A percentile compares a stretch with the other conserved stretches of the same genome.
Conservation (phyloP, 2,329 filamentous ascomycete species). For the Whalleya microplaca region DNA sequence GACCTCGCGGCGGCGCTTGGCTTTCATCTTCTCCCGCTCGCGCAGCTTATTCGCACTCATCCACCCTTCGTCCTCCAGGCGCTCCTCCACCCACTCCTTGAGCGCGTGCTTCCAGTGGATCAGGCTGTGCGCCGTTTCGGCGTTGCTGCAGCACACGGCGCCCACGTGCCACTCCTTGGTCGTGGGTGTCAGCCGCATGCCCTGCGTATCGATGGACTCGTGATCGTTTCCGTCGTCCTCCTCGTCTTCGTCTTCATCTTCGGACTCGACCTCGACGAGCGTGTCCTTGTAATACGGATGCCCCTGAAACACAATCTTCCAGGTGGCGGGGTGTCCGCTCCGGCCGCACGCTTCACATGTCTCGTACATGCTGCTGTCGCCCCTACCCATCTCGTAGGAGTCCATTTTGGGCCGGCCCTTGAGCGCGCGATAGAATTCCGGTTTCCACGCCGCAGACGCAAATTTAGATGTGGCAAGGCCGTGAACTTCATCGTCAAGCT, state of each 20-base stretch:
- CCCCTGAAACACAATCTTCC: conserved; percentile 64
- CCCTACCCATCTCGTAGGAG: conserved; percentile 46
- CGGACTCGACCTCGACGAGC: conserved; percentile 63
- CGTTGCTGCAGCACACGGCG: conserved; percentile 50
- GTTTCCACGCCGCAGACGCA: conserved; percentile 70
- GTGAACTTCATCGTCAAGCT: conserved; percentile 71
- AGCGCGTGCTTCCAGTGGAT: conserved; percentile 77
- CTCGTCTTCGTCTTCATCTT: conserved; percentile 38
- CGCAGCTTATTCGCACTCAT: conserved; percentile 61
- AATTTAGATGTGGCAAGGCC: conserved; percentile 73
- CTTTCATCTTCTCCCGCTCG: conserved; percentile 63
- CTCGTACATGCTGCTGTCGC: conserved; percentile 43
- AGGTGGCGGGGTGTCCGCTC: conserved; percentile 68
- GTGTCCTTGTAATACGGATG: conserved; percentile 68
- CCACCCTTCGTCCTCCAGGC: conserved; percentile 61
- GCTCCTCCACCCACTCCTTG: conserved; percentile 70
- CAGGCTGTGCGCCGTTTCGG: conserved; percentile 71
- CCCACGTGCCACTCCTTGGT: conserved; percentile 48
- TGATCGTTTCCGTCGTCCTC: conserved; percentile 33
- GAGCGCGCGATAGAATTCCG: conserved; percentile 67
- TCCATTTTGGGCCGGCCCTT: conserved; percentile 67
- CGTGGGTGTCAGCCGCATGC: conserved; percentile 39
- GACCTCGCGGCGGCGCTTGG: conserved; percentile 60
- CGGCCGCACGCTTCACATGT: conserved; percentile 75
- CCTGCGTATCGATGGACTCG: conserved; percentile 44